Evolutionary conservation across 495 filamentous ascomycete species (phyloP).

Genomic region (Cercophora samala): DNA sequence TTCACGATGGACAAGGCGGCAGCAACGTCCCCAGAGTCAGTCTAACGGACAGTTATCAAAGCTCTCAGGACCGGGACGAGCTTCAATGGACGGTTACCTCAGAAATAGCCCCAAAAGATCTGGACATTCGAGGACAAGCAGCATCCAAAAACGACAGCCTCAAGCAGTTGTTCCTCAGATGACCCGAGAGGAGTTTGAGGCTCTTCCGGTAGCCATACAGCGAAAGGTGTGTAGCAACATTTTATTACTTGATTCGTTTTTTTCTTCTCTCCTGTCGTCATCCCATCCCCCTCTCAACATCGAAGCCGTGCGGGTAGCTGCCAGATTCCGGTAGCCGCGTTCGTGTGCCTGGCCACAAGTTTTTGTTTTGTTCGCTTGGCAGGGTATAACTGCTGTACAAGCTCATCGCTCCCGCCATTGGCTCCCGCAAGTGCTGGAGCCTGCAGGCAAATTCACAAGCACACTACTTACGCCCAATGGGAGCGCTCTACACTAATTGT

Average conservation of each 20-base stretch:
- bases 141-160: constrained; percentile 26
- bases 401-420: constrained; percentile 22
- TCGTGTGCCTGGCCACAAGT: constrained; percentile 3
- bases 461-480: constrained; percentile 29
- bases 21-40: constrained; percentile 25
- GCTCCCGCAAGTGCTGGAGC: constrained; percentile 26
- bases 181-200: constrained; percentile 43
- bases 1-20: constrained; percentile 28
- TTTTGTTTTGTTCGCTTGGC: constrained; percentile 15
- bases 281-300: background rate
- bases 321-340: background rate
- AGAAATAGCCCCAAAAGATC: constrained; percentile 23
- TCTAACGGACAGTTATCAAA: constrained; percentile 16
- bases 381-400: constrained; percentile 9
- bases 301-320: constrained; percentile 4
- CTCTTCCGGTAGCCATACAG: constrained; percentile 54
- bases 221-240: constrained; percentile 50
- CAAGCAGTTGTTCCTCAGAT: constrained; percentile 33
- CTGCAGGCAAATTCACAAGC: constrained; percentile 28
- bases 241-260: constrained; percentile 15
- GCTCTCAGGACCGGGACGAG: background rate
- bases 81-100: constrained; percentile 1
- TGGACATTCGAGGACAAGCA: constrained; percentile 26
- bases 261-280: constrained; percentile 12
- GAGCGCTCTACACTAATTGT: constrained; percentile 12